These are phyloP conservation scores for Paralagenidium karlingii DNA, from an alignment of 352 stramenopile genomes.

Conservation along the genomic window DNA sequence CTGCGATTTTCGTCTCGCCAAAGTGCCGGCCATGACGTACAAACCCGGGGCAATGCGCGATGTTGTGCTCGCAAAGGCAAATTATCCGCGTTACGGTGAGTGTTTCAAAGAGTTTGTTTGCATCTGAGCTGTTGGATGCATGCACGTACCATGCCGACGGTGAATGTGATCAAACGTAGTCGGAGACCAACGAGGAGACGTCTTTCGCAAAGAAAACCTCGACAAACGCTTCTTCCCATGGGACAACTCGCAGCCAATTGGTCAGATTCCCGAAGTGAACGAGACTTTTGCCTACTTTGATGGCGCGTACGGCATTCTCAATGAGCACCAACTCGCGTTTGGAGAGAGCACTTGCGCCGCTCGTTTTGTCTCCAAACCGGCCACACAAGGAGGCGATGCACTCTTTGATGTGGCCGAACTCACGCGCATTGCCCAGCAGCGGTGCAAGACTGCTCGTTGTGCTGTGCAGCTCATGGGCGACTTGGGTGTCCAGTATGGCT, in stretches of 20 bases:
- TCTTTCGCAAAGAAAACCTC: constrained; percentile 55
- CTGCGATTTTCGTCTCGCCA: constrained; percentile 73
- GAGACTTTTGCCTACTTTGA: constrained; percentile 92
- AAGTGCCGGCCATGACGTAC: constrained; percentile 49
- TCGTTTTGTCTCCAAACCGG: constrained; percentile 58
- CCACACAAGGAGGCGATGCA: constrained; percentile 54
- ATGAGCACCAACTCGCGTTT: constrained; percentile 90
- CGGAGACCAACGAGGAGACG: constrained; percentile 32
- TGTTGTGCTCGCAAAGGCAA: constrained; percentile 35
- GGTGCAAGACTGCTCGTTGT: constrained; percentile 69
- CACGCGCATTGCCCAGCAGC: constrained; percentile 83
- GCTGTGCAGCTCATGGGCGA: constrained; percentile 87
- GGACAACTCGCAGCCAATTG: constrained; percentile 49
- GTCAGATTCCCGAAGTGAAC: constrained; percentile 78
- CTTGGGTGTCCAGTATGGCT: constrained; percentile 85
- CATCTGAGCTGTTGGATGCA: not conserved
- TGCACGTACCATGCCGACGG: constrained; percentile 1
- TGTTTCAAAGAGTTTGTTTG: too few relatives aligned
- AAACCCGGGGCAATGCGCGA: constrained; percentile 25
- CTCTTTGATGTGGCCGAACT: constrained; percentile 87
- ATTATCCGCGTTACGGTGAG: constrained; percentile 74
- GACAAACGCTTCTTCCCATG: constrained; percentile 62
- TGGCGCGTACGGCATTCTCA: constrained; percentile 91
- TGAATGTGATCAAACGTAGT: constrained; percentile 16
- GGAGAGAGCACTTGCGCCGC: constrained; percentile 89